phyloP scores from a whole-genome alignment of 164 flowering plant genomes.

The Nymphaea thermarum region DNA sequence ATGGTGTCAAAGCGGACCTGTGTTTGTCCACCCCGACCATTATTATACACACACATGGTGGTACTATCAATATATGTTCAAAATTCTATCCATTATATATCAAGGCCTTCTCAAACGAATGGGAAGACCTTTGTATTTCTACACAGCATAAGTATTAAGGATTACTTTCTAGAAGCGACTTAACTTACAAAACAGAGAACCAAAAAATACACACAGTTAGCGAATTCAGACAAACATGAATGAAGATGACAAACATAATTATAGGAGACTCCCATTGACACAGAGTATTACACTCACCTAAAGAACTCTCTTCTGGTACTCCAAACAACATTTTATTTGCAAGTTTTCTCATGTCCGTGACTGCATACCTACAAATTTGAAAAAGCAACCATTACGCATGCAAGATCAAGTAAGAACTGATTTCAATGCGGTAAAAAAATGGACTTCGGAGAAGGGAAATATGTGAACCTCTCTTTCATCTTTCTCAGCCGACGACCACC shows the following conservation, averaged over 20 bases:
- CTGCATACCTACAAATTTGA: conserved; percentile 52
- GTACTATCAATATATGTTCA: too few relatives aligned
- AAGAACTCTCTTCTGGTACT: conserved; percentile 91
- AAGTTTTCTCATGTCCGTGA: conserved; percentile 94
- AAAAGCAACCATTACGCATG: not conserved
- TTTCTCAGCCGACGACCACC: conserved; percentile 94
- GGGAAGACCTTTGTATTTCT: too few relatives aligned
- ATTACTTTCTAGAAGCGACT: not conserved
- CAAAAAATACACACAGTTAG: not conserved
- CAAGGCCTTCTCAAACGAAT: too few relatives aligned
- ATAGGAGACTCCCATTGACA: too few relatives aligned
- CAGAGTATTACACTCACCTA: conserved; percentile 32
- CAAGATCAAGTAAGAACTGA: not conserved
- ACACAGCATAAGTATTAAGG: too few relatives aligned
- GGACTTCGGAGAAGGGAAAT: not conserved
- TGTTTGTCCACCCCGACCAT: too few relatives aligned
- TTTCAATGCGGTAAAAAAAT: not conserved
- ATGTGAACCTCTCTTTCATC: conserved; percentile 74
- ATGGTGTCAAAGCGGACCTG: too few relatives aligned
- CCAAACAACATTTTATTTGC: conserved; percentile 98
- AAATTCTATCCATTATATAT: too few relatives aligned
- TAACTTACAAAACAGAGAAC: not conserved
- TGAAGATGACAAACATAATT: not conserved
- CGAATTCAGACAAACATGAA: not conserved
- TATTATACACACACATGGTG: too few relatives aligned